Base-by-base conservation (phyloP, 345 rosid species). In the Eucalyptus tenuipes region DNA sequence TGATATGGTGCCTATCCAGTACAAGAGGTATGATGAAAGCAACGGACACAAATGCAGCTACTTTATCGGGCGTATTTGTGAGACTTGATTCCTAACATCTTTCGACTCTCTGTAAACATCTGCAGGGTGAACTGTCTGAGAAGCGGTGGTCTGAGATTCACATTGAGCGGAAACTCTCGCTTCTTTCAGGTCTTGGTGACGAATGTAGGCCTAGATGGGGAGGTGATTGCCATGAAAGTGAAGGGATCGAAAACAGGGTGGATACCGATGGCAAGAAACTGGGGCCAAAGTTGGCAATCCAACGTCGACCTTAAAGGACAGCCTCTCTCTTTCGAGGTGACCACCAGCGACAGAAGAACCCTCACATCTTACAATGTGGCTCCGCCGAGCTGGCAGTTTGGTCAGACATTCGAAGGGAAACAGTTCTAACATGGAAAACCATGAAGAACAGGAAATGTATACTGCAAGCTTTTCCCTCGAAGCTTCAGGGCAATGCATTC, bases 201-300 rank as follows among this genome's bases (percentile, higher is more conserved):
- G 87, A 97, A 97, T 90, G 99, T 97, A 24, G 99, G 96, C 20
- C 86, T 92, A 53, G 99, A 95, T 85, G 99, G 99, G 47, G 96
- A 97, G 91, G 96, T 94, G 79, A 93, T 93, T 59, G 98, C 94
- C 15, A 94, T 96, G 92, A 96, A 97, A 90, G 96, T 97, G 90
- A 97, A 97, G 93, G 99, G 99, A 33, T 94, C 97, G 75, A 95
- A 45, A 93, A 97, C 99, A 66, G 98, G 98, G 87, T 97, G 98
- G 99, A 94, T 97, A 89, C 96, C 97, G 22, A 92, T 96, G 99
- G 98, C 98, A 59, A 96, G 98, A 91, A 96, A 97, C 89, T 97
- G 99, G 99, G 98, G 99, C 84, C 99, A 97, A 90, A 95, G 91
- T 91, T 94, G 97, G 98, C 98, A 95, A 81, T 91, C 94, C 91